Base-by-base conservation (phyloP, 306 rosid genomes). In the Citrullus mucosospermus region DNA sequence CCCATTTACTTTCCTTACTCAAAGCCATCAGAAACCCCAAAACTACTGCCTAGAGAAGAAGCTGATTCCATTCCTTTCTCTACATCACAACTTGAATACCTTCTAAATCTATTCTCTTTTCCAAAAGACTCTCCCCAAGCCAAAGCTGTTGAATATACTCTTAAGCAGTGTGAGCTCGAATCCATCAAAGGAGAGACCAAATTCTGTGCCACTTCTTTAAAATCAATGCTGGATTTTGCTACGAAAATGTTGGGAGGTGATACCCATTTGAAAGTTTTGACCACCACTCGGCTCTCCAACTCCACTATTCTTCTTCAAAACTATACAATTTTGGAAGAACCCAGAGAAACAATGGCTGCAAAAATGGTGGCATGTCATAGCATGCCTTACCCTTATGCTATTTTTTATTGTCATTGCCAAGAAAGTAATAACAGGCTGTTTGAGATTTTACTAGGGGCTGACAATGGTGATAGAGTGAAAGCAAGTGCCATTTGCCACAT, bases 331-430 rank as follows among this genome's bases (percentile, higher is more conserved):
- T 53, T 75, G 60, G 82, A 81, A 39, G 79, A 85, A 25, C 83
- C 83, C 8, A 75, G 50, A 5, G 85, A 86, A 75, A 30, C 87
- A 16, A 54, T 82, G 13, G 89, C 81, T 55, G 82, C 90, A 9
- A 91, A 84, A 48, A 76, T 89, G 39, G 58, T 93, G 34, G 95
- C 90, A 3, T 93, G 98, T 54, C 96, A 93, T 74, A 81, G 86
- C 1, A 70, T 87, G 95, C 92, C 97, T 59, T 93, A 89, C 82
- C 98, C 98, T 78, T 87, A 84, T 58, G 97, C 92, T 32, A 86
- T 93, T 13, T 90, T 84, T 75, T 93, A 88, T 15, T 91, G 97
- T 78, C 96, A 93, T 46, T 62, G 89, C 79, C 93, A 88, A 28
- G 53, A 85, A 50, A 80, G 82, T 38, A 88, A 86, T 36, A 85